These are phyloP conservation scores for Bertia moriformis DNA, from an alignment of 2,329 filamentous ascomycete species.

Conservation along the genomic window DNA sequence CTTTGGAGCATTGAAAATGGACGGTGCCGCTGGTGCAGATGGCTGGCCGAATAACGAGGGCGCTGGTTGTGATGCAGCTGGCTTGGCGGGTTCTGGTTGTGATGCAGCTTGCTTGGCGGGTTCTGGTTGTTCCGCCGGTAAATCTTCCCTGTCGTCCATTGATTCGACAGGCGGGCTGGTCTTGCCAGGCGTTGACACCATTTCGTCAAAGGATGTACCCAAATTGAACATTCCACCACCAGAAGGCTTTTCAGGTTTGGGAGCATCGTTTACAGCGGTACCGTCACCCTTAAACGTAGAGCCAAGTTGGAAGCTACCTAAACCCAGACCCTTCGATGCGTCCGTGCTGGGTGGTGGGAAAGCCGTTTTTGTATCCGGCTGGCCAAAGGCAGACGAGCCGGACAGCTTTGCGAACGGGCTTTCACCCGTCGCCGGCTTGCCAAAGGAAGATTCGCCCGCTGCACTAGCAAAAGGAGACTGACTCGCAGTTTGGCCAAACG, in stretches of 20 bases:
- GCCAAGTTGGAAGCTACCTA: constrained; percentile 24
- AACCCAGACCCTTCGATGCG: constrained; percentile 3
- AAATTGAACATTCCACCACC: constrained; percentile 18
- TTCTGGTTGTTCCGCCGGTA: constrained; percentile 8
- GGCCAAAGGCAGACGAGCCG: constrained; percentile 13
- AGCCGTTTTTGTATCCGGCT: constrained; percentile 8
- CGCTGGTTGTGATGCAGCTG: neutral
- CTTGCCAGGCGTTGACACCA: constrained; percentile 17
- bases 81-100: neutral
- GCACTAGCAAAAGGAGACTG: constrained; percentile 10
- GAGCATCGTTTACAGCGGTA: constrained; percentile 18
- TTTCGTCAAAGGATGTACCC: constrained; percentile 19
- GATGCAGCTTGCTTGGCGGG: constrained; percentile 3
- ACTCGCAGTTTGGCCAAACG: constrained; percentile 12
- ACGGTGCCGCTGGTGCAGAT: neutral
- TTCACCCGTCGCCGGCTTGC: neutral
- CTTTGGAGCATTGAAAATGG: constrained; percentile 2
- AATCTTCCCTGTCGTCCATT: constrained; percentile 19
- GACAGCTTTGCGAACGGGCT: neutral
- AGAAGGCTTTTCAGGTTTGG: constrained; percentile 17
- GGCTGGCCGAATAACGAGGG: neutral
- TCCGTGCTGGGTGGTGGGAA: constrained; percentile 7
- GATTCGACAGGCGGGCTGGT: constrained; percentile 15
- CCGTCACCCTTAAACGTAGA: constrained; percentile 26
- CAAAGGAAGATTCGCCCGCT: neutral